Percentiles rank a stretch among this genome's conserved stretches.
phyloP scores from a whole-genome alignment of 306 rosid genomes.

The Alnus glutinosa region DNA sequence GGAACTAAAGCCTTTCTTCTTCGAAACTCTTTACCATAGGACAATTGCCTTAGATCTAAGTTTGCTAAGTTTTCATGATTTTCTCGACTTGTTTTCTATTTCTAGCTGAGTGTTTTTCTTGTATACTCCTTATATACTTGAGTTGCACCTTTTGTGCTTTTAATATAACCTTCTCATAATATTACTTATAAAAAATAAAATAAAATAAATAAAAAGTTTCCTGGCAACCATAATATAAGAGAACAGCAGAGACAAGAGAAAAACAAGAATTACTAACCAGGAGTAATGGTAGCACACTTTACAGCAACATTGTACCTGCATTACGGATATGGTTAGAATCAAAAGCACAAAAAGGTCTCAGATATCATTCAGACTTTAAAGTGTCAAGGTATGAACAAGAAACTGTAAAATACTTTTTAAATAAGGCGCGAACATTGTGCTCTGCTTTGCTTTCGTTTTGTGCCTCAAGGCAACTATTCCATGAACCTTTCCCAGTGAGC shows the following conservation, averaged over 20 bases:
- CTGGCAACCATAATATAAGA: background rate
- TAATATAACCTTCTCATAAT: too few relatives aligned
- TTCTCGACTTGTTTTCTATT: too few relatives aligned
- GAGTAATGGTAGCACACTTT: constrained; percentile 96
- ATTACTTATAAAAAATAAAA: too few relatives aligned
- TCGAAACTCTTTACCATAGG: too few relatives aligned
- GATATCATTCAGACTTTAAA: constrained; percentile 14
- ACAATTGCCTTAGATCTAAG: too few relatives aligned
- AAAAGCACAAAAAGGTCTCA: constrained; percentile 4
- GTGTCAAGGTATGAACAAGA: background rate
- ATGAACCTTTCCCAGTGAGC: background rate
- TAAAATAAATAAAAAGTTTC: background rate
- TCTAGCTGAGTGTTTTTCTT: too few relatives aligned
- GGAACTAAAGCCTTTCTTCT: too few relatives aligned
- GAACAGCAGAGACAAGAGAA: constrained; percentile 14
- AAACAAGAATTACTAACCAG: constrained; percentile 59
- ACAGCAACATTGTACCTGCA: constrained; percentile 93
- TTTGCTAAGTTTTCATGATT: too few relatives aligned
- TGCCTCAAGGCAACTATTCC: background rate
- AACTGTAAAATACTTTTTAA: background rate
- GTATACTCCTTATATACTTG: too few relatives aligned
- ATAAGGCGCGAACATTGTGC: background rate
- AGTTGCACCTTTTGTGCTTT: too few relatives aligned
- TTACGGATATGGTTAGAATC: constrained; percentile 21
- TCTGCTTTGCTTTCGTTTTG: background rate